Evolutionary conservation across 345 rosid genomes (phyloP).

Genomic region (Streptanthus diversifolius): DNA sequence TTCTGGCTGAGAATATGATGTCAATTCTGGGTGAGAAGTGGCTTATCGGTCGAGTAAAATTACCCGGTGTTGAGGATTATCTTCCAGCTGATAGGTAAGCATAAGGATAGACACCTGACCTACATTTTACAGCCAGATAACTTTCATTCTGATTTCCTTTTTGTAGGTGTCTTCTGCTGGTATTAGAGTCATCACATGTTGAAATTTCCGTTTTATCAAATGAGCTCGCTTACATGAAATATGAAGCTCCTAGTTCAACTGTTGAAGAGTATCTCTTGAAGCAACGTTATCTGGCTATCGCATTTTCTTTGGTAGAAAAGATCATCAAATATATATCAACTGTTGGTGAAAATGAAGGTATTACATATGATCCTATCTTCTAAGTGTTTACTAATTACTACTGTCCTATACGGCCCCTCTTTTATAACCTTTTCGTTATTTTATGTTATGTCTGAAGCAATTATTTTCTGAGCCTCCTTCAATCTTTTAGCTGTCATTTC

Average conservation of each 20-base stretch:
- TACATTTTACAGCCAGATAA: neutral
- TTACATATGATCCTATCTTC: neutral
- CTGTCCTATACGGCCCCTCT: neutral
- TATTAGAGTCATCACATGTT: slow-evolving; percentile 79
- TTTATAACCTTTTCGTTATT: neutral
- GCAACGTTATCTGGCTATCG: slow-evolving; percentile 57
- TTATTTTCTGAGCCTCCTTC: neutral
- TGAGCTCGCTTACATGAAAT: slow-evolving; percentile 76
- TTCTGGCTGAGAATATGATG: slow-evolving; percentile 71
- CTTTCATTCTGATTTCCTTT: slow-evolving; percentile 10
- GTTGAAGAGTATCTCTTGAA: slow-evolving; percentile 49
- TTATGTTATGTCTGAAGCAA: neutral
- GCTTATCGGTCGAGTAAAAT: slow-evolving; percentile 55
- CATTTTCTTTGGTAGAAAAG: slow-evolving; percentile 80
- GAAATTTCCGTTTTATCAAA: slow-evolving; percentile 79
- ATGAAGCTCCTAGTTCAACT: slow-evolving; percentile 68
- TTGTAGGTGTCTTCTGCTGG: slow-evolving; percentile 80
- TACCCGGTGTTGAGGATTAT: slow-evolving; percentile 49
- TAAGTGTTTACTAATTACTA: neutral
- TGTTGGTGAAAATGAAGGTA: slow-evolving; percentile 61
- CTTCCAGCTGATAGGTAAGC: slow-evolving; percentile 64
- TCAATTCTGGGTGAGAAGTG: slow-evolving; percentile 65
- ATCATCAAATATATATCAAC: slow-evolving; percentile 61
- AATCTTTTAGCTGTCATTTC: neutral
- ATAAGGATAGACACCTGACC: neutral